Conservation (phyloP, 1,284 basidiomycete genomes). For the Termitomyces sp. region DNA sequence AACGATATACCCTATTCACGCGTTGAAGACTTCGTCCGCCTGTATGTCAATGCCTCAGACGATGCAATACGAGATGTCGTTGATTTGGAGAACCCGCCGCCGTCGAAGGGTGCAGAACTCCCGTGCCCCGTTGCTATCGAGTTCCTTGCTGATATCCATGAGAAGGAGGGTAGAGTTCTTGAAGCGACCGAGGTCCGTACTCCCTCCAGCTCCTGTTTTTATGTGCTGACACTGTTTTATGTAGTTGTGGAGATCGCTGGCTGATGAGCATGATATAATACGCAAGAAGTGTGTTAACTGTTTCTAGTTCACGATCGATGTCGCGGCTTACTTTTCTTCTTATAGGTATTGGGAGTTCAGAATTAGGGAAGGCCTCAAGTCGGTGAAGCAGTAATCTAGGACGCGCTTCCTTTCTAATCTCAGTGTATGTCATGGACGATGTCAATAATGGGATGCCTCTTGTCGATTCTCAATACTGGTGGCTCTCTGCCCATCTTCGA, state of each 20-base stretch:
- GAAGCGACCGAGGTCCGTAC: slow-evolving; percentile 47
- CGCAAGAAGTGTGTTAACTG: slow-evolving; percentile 60
- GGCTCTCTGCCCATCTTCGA: too few relatives aligned
- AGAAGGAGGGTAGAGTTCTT: slow-evolving; percentile 44
- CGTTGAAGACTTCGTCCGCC: slow-evolving; percentile 56
- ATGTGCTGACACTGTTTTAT: slow-evolving; percentile 6
- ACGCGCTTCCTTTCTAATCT: background rate
- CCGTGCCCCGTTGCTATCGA: slow-evolving; percentile 79
- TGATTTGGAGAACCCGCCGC: slow-evolving; percentile 71
- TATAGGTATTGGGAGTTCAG: slow-evolving; percentile 40
- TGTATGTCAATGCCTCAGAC: slow-evolving; percentile 46
- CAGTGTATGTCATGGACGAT: too few relatives aligned
- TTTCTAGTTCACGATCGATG: background rate
- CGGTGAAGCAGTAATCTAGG: slow-evolving; percentile 2
- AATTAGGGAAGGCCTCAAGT: slow-evolving; percentile 37
- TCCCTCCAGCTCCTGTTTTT: slow-evolving; percentile 2
- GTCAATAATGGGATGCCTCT: background rate
- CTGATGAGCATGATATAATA: slow-evolving; percentile 69
- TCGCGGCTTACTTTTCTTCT: background rate
- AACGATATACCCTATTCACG: slow-evolving; percentile 52
- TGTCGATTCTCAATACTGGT: background rate
- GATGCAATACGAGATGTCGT: slow-evolving; percentile 40
- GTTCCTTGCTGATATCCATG: slow-evolving; percentile 78
- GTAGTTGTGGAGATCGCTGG: slow-evolving; percentile 70
- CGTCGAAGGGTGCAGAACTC: slow-evolving; percentile 62